Percentiles rank a stretch among this genome's conserved stretches.
Evolutionary conservation across 805 yeast species (phyloP).

Genomic region (Tetrapisispora taiwanensis): DNA sequence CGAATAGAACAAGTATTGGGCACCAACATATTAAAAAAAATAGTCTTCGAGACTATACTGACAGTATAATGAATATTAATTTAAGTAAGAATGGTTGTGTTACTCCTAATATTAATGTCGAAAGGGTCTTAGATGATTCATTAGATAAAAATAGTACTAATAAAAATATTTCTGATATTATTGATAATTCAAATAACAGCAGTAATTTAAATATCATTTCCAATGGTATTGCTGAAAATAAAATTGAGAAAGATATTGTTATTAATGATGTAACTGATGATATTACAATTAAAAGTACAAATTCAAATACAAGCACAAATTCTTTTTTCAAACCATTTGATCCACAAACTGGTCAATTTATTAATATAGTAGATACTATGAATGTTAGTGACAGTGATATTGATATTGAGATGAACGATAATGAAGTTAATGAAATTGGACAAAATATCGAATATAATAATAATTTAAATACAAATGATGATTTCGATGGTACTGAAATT

Average conservation of each 20-base stretch:
- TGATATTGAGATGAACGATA: neutral
- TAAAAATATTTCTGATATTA: too few species aligned
- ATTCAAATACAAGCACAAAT: neutral
- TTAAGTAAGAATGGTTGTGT: constrained; percentile 3
- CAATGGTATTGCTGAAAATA: neutral
- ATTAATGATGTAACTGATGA: neutral
- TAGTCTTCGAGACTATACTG: constrained; percentile 7
- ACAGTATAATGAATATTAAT: neutral
- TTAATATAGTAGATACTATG: constrained; percentile 5
- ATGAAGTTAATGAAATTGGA: neutral
- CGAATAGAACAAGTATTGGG: neutral
- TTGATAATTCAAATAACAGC: too few species aligned
- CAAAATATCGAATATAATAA: neutral
- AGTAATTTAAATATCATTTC: too few species aligned
- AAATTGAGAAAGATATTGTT: neutral
- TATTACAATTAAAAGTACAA: neutral
- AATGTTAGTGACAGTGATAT: neutral
- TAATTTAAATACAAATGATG: neutral
- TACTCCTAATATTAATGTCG: constrained; percentile 4
- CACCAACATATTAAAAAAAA: neutral
- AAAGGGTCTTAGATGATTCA: neutral
- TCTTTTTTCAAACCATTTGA: constrained; percentile 26
- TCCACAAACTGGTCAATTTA: constrained; percentile 24
- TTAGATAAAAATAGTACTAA: too few species aligned
- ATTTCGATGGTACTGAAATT: neutral